phyloP scores from a whole-genome alignment of 2,329 filamentous ascomycete genomes.

The Exophiala sideris region DNA sequence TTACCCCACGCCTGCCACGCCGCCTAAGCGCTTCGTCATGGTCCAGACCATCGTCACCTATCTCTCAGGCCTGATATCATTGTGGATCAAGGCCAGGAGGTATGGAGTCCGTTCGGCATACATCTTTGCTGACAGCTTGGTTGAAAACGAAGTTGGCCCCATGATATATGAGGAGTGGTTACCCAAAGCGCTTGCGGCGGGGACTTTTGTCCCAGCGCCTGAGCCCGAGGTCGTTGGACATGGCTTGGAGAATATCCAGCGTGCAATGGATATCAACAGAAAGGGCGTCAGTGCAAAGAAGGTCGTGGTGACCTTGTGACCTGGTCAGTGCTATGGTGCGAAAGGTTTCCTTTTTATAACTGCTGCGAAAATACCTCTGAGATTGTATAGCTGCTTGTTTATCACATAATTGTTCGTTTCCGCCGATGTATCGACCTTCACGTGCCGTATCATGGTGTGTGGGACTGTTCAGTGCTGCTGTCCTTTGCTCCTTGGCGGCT shows the following conservation, averaged over 20 bases:
- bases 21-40: slow-evolving; percentile 9
- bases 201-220: slow-evolving; percentile 39
- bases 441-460: too few relatives aligned
- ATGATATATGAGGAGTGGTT: slow-evolving; percentile 41
- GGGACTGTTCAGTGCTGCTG: too few relatives aligned
- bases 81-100: slow-evolving; percentile 11
- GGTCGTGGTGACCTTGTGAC: slow-evolving; percentile 35
- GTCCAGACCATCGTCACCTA: slow-evolving; percentile 6
- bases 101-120: slow-evolving; percentile 25
- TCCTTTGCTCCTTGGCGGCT: too few relatives aligned
- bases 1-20: slow-evolving; percentile 4
- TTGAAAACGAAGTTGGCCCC: slow-evolving; percentile 24
- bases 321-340: not conserved
- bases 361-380: too few relatives aligned
- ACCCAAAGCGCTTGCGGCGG: slow-evolving; percentile 37
- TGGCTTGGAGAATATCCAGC: slow-evolving; percentile 44
- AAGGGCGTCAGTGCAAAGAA: slow-evolving; percentile 45
- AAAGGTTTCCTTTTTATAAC: not conserved
- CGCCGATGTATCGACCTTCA: too few relatives aligned
- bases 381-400: too few relatives aligned
- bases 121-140: slow-evolving; percentile 17
- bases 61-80: slow-evolving; percentile 7
- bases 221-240: slow-evolving; percentile 39
- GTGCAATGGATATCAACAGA: slow-evolving; percentile 37
- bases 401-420: too few relatives aligned